Evolutionary conservation across 2,329 filamentous ascomycete genomes (phyloP).

Genomic region (Colletotrichum tofieldiae): DNA sequence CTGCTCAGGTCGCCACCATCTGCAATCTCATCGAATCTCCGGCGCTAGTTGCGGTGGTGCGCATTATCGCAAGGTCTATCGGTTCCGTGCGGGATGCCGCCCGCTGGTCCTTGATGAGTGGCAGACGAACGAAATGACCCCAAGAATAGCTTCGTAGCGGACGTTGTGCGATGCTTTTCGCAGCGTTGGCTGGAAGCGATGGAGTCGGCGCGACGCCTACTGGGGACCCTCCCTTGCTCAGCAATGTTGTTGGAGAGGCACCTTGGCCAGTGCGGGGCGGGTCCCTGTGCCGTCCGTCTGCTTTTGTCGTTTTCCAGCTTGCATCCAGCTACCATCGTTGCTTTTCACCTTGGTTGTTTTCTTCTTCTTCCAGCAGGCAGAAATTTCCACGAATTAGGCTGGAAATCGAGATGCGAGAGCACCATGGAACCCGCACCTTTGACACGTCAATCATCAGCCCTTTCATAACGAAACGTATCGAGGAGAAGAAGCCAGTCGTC

Average conservation of each 20-base stretch:
- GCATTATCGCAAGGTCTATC: constrained; percentile 4
- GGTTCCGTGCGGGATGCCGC: constrained; percentile 15
- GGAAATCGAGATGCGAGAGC: not conserved
- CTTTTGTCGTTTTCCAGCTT: not conserved
- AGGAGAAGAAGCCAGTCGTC: not conserved
- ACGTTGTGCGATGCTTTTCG: constrained; percentile 13
- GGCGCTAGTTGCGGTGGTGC: constrained; percentile 20
- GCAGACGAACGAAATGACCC: constrained; percentile 18
- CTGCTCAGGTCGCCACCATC: constrained; percentile 18
- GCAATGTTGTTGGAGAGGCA: too few species aligned
- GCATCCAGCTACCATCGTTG: not conserved
- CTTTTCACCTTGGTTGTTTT: not conserved
- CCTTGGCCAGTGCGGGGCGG: not conserved
- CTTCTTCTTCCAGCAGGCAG: not conserved
- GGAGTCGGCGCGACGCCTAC: constrained; percentile 21
- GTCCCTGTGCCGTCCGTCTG: too few species aligned
- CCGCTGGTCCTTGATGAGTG: constrained; percentile 16
- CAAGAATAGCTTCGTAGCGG: constrained; percentile 4
- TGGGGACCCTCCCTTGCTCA: too few species aligned
- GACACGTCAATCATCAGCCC: constrained; percentile 1
- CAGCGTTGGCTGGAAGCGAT: constrained; percentile 12
- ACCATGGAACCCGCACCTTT: not conserved
- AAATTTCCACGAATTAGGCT: not conserved
- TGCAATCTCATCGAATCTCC: constrained; percentile 18
- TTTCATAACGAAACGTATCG: not conserved